Conservation (phyloP, 139 green algal species). For the Haematococcus lacustris region DNA sequence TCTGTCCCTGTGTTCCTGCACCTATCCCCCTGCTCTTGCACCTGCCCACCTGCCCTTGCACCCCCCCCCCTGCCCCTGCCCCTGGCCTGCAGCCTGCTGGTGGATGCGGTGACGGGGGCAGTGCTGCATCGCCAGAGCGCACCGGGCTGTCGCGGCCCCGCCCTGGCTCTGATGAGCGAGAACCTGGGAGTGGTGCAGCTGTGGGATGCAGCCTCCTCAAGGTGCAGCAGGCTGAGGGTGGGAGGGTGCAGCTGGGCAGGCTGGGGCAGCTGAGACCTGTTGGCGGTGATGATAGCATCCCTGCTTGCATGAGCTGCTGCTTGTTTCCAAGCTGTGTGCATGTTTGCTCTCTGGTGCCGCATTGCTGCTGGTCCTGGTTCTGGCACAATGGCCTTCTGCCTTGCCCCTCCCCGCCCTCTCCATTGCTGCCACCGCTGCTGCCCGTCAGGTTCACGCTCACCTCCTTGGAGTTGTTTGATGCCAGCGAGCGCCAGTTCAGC, state of each 20-base stretch:
- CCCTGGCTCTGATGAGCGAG: slow-evolving; percentile 65
- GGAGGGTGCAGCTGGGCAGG: background rate
- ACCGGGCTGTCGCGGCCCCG: slow-evolving; percentile 54
- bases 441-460: slow-evolving; percentile 33
- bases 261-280: too few species aligned
- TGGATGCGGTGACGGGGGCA: slow-evolving; percentile 81
- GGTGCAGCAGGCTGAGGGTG: slow-evolving; percentile 11
- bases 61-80: background rate
- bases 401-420: too few species aligned
- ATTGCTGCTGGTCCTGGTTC: too few species aligned
- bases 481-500: slow-evolving; percentile 27
- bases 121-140: slow-evolving; percentile 71
- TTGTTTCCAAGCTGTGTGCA: too few species aligned
- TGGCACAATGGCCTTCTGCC: too few species aligned
- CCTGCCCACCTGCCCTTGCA: background rate
- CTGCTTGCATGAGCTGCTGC: too few species aligned
- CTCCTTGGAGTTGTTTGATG: slow-evolving; percentile 83
- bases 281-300: too few species aligned
- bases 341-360: too few species aligned
- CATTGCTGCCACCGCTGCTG: too few species aligned
- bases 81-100: slow-evolving; percentile 27
- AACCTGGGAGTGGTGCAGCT: slow-evolving; percentile 75
- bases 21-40: too few species aligned
- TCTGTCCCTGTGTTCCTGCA: too few species aligned
- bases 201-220: slow-evolving; percentile 52